Base-by-base conservation (phyloP, 2,329 filamentous ascomycete species). In the Ophiostoma australiae region DNA sequence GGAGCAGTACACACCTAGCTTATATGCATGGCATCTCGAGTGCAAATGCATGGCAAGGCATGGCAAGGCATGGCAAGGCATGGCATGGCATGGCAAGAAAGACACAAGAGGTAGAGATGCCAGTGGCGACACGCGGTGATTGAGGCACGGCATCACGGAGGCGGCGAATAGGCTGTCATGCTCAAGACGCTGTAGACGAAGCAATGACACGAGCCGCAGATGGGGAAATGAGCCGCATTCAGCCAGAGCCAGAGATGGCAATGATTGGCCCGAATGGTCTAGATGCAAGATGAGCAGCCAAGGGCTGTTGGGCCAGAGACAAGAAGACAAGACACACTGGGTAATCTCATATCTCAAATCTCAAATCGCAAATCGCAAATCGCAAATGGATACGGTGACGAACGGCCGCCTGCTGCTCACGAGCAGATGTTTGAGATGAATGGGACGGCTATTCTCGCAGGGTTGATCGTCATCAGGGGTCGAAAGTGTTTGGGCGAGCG, bases 401-500 rank as follows among this genome's bases (percentile, higher is more conserved):
- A 33, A 63, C 27, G 27, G 58, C 20, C 17, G n/a, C 4, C 27
- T 63, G 27, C 15, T 58, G 52, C 52, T 58, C 11, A 13, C 31
- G 31, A 39, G 63, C 66, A 67, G 58, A 31, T 70, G 84, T 86
- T 85, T 86, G 84, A 85, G 80, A 80, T 83, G 83, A 78, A 84
- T 83, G 81, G 81, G 79, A 82, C 77, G 80, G 78, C 76, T 79
- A 81, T 81, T 81, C 80, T 77, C 75, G 78, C 76, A 77, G 78
- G 79, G 79, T 79, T 81, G 82, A 82, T 84, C 80, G 78, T 74
- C 82, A 73, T 70, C 81, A 78, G 76, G 81, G 77, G 72, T 75
- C 44, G 37, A 20, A 63, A 33, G 58, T 63, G 58, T 63, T 33
- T 63, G 58, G 27, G 58, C 58, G 58, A 11, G 17, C 67, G 55